Conservation (phyloP, 2,329 filamentous ascomycete genomes). For the Fusarium phyllophilum region DNA sequence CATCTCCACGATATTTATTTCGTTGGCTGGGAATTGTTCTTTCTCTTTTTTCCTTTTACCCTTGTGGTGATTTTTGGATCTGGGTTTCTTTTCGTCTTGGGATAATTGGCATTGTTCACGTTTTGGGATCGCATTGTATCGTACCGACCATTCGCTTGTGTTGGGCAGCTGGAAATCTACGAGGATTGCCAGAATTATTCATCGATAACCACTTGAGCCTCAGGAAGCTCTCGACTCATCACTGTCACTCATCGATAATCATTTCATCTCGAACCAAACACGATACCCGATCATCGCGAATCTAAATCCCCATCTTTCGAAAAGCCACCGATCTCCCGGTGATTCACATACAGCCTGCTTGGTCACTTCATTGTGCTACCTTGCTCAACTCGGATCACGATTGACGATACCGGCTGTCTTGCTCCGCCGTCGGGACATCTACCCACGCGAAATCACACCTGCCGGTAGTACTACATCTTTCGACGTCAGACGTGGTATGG, state of each 20-base stretch:
- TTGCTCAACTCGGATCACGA: conserved; percentile 29
- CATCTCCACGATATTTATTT: conserved; percentile 24
- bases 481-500: conserved; percentile 39
- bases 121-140: conserved; percentile 19
- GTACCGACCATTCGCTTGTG: conserved; percentile 14
- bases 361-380: conserved; percentile 37
- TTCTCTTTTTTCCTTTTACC: conserved; percentile 11
- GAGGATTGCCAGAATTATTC: conserved; percentile 6
- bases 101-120: conserved; percentile 28
- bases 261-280: background rate
- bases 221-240: conserved; percentile 12
- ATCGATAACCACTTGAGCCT: conserved; percentile 26
- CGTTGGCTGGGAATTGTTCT: conserved; percentile 16
- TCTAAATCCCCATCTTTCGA: background rate
- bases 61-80: conserved; percentile 26
- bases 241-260: conserved; percentile 3
- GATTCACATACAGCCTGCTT: conserved; percentile 7
- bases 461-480: conserved; percentile 22
- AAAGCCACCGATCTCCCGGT: background rate
- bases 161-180: conserved; percentile 6
- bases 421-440: conserved; percentile 21
- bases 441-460: conserved; percentile 14
- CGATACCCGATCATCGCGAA: background rate
- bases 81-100: conserved; percentile 33
- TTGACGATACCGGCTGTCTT: conserved; percentile 29